Base-by-base conservation (phyloP, 306 rosid species). In the Glycine tomentella region DNA sequence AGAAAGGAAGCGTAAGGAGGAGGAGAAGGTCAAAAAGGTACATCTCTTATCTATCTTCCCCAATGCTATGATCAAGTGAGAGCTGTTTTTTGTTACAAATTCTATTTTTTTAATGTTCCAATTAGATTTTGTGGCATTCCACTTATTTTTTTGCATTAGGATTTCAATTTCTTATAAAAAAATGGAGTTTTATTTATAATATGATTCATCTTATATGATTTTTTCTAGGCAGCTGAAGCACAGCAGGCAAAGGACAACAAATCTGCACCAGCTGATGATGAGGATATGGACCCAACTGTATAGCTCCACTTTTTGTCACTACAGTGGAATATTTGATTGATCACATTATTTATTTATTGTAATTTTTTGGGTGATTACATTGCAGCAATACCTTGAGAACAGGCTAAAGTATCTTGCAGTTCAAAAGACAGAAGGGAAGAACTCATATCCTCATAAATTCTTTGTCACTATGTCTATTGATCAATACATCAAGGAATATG, bases 391-490 rank as follows among this genome's bases (percentile, higher is more conserved):
- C 86, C 84, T 68, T 75, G 96, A 91, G 74, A 95, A 93, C 75
- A 91, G 99, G 88, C 78, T 91, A 5, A 95, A 91, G 65, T 69
- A 88, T 80, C 94, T 95, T 74, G 88, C 86, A 44, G 56, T 83
- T 69, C 89, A 83, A 82, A 88, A 87, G 82, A 74, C 69, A 40
- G 92, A 88, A 14, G 89, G 90, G 65, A 82, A 15, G 55, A 90
- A 95, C 31, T 93, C 98, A 1, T 93, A 89, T 81, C 99, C 99
- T 13, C 96, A 93, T 85, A 95, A 91, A 75, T 95, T 95, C 84
- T 59, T 5, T 77, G 94, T 84, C n/a, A 17, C 93, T 11, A n/a
- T 87, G 90, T 74, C 94, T 52, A 76, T 93, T 44, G 75, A 7
- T 9, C 63, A 86, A 68, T 95, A 82, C 84, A 80, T 85, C 7